A percentile compares a stretch with the other conserved stretches of the same genome.
Conservation (phyloP, 2,329 filamentous ascomycete species). For the Mycosphaerella arachidis region DNA sequence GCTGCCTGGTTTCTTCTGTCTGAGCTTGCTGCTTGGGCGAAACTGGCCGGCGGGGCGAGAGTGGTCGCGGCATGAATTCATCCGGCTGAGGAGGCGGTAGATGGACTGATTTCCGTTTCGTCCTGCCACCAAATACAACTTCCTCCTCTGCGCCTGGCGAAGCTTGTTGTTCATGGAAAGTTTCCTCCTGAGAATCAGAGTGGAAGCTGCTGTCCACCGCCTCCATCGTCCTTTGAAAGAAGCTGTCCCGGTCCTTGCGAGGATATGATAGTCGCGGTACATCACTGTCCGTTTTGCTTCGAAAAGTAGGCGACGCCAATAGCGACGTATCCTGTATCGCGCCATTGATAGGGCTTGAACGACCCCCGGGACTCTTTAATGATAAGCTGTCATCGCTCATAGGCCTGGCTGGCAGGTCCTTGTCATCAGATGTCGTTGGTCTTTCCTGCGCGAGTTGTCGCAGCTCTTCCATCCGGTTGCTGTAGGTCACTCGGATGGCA, state of each 20-base stretch:
- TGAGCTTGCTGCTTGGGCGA: slow-evolving; percentile 39
- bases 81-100: slow-evolving; percentile 34
- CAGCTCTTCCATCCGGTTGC: slow-evolving; percentile 81
- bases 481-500: slow-evolving; percentile 88
- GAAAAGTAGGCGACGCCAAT: slow-evolving; percentile 52
- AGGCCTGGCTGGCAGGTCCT: slow-evolving; percentile 69
- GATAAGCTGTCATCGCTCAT: slow-evolving; percentile 55
- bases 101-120: slow-evolving; percentile 10
- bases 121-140: neutral
- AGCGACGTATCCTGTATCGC: slow-evolving; percentile 36
- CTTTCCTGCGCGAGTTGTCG: slow-evolving; percentile 60
- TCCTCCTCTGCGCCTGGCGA: slow-evolving; percentile 7
- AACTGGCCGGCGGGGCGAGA: slow-evolving; percentile 60
- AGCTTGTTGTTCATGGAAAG: neutral
- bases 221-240: slow-evolving; percentile 28
- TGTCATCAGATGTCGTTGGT: slow-evolving; percentile 49
- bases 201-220: slow-evolving; percentile 24
- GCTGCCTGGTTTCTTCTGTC: slow-evolving; percentile 13
- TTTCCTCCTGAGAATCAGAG: slow-evolving; percentile 1
- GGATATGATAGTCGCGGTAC: slow-evolving; percentile 30
- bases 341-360: slow-evolving; percentile 33
- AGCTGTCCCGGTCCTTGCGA: slow-evolving; percentile 26
- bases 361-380: slow-evolving; percentile 11
- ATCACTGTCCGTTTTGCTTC: slow-evolving; percentile 45
- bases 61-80: slow-evolving; percentile 63